Base-by-base conservation (phyloP, 768 basidiomycete genomes). In the Lentinus brumalis region DNA sequence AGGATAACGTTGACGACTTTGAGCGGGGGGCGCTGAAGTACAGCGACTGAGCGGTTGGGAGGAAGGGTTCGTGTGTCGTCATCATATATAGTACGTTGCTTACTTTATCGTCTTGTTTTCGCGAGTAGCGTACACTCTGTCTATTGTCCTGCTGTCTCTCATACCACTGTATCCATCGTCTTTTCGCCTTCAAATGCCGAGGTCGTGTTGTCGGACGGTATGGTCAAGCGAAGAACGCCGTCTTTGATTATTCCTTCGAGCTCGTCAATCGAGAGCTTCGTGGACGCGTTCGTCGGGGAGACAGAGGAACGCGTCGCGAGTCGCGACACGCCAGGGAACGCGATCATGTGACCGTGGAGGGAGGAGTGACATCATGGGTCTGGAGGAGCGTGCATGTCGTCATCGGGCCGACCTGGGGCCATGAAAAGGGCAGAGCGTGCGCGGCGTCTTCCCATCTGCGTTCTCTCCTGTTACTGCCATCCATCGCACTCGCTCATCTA, bases 351-450 rank as follows among this genome's bases (percentile, higher is more conserved):
- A 63, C 45, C 62, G 62, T 11, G 62, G 32, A 16, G 54, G 46
- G 32, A 32, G 30, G 16, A 30, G 57, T 63, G 62, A 63, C 62
- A 59, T 63, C 62, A 63, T 59, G 32, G 45, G 38, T 3, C 41
- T 30, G 31, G 62, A 47, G 57, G 53, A 56, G 62, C 53, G 18
- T 7, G 57, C 56, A 62, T 63, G 62, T 54, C 62, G 62, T 63
- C 62, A 63, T 63, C 49, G 44, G 54, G 40, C 15, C 26, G 8
- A 40, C 21, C 3, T 40, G 44, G 21, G 31, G 32, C 7, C 12
- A 46, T 59, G 50, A 63, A 63, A 63, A 63, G 62, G 62, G 18
- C 50, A 1, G n/a, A 35, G 42, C 40, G 21, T 40, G 50, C 51
- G 26, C 47, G 14, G 31, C 35, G 31, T 30, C 47, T 45, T 16